Evolutionary conservation across 768 basidiomycete genomes (phyloP).

Genomic region (Hygrophoropsis aurantiaca): DNA sequence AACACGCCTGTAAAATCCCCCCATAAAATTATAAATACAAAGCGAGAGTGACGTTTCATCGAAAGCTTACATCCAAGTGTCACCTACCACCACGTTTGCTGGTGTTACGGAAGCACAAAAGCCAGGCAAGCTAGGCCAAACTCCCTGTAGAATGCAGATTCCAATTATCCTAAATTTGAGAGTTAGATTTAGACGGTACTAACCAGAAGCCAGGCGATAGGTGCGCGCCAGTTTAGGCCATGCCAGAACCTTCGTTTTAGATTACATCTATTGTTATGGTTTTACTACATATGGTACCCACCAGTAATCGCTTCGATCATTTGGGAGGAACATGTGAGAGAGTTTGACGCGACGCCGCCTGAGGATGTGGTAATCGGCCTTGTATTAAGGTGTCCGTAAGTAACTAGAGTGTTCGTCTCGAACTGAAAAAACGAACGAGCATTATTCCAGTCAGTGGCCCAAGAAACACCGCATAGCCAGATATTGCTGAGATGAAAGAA

Average conservation of each 20-base stretch:
- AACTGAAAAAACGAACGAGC: conserved; percentile 18
- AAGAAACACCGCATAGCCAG: conserved; percentile 31
- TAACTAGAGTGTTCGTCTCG: background rate
- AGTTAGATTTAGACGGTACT: background rate
- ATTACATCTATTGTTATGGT: background rate
- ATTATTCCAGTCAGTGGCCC: conserved; percentile 33
- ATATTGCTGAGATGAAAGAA: conserved; percentile 30
- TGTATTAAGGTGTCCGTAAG: background rate
- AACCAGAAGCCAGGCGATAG: conserved; percentile 27
- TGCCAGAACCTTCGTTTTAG: conserved; percentile 16
- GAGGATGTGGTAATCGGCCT: conserved; percentile 30
- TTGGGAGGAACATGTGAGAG: conserved; percentile 27
- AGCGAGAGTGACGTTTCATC: background rate
- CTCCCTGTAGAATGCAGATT: conserved; percentile 16
- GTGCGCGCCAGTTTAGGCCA: conserved; percentile 22
- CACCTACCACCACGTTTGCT: conserved; percentile 11
- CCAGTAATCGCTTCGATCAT: conserved; percentile 28
- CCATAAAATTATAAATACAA: background rate
- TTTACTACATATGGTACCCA: conserved; percentile 2
- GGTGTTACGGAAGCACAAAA: conserved; percentile 23
- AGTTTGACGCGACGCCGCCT: conserved; percentile 25
- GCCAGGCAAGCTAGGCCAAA: conserved; percentile 30
- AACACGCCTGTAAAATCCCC: conserved; percentile 12
- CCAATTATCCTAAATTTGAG: background rate
- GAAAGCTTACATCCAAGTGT: conserved; percentile 22